Percentiles rank a stretch among this genome's conserved stretches.
These are phyloP conservation scores for Linderniella brevidens DNA, from an alignment of 257 asterid genomes.

Conservation along the genomic window DNA sequence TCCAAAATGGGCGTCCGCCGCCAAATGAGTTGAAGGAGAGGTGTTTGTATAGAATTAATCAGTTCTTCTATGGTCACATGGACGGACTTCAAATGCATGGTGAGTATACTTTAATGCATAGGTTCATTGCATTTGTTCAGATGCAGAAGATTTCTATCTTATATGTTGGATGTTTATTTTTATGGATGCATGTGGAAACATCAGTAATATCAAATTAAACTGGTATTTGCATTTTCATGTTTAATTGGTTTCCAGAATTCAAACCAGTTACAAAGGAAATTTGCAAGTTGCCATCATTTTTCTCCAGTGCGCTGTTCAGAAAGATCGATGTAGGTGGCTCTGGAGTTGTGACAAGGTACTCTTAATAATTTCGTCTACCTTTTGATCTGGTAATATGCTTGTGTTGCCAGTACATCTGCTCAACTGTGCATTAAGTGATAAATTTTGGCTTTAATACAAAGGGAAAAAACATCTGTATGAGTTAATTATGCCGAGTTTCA, in stretches of 20 bases:
- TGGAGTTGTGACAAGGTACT: constrained; percentile 75
- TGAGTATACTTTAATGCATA: constrained; percentile 16
- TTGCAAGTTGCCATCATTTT: constrained; percentile 98
- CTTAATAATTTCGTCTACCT: no score
- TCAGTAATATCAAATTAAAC: constrained; percentile 1
- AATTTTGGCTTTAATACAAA: no score
- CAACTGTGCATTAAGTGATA: no score
- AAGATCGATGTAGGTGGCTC: constrained; percentile 51
- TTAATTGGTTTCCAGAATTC: constrained; percentile 43
- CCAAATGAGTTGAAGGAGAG: constrained; percentile 87
- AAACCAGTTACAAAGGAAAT: constrained; percentile 85
- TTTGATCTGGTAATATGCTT: no score
- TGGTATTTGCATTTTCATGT: no score
- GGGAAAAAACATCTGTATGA: no score
- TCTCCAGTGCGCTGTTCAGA: constrained; percentile 66
- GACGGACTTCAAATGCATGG: constrained; percentile 88
- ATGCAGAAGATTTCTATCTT: constrained; percentile 1
- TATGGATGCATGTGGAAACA: constrained; percentile 8
- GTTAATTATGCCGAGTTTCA: no score
- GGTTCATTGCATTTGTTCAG: constrained; percentile 7
- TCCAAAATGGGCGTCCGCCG: constrained; percentile 80
- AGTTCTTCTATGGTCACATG: constrained; percentile 78
- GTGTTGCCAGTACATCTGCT: no score
- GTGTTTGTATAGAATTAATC: constrained; percentile 81
- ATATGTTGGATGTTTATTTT: no score